A percentile compares a stretch with the other conserved stretches of the same genome.
These are phyloP conservation scores for Pichia kluyveri DNA, from an alignment of 805 yeast genomes.

Conservation along the genomic window DNA sequence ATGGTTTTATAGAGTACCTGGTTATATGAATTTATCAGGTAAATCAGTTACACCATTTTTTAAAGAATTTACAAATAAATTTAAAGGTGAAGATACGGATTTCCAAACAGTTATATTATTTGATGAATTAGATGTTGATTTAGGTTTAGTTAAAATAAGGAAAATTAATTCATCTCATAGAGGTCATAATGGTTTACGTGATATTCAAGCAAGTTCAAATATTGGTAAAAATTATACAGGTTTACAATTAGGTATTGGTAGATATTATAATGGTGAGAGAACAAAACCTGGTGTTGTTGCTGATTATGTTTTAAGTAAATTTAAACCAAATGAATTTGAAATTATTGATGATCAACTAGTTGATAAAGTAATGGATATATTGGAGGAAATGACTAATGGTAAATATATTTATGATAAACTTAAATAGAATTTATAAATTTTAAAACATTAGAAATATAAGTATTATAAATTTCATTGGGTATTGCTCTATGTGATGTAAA, in stretches of 20 bases:
- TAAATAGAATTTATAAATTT: background rate
- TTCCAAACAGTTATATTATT: constrained; percentile 45
- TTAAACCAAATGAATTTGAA: constrained; percentile 36
- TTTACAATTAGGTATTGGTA: constrained; percentile 70
- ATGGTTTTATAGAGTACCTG: constrained; percentile 7
- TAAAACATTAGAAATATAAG: background rate
- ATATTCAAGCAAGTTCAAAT: constrained; percentile 30
- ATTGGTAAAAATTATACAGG: constrained; percentile 51
- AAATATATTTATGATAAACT: constrained; percentile 20
- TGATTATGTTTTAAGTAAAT: constrained; percentile 52
- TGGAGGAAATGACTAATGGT: constrained; percentile 28
- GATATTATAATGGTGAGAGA: constrained; percentile 39
- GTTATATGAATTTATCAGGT: constrained; percentile 67
- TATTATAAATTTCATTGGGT: background rate
- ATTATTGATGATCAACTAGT: constrained; percentile 31
- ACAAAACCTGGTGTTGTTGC: constrained; percentile 33
- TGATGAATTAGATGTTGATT: constrained; percentile 63
- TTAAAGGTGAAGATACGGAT: constrained; percentile 6
- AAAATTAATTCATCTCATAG: constrained; percentile 52
- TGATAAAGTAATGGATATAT: constrained; percentile 29
- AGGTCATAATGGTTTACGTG: constrained; percentile 80
- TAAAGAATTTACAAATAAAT: constrained; percentile 25
- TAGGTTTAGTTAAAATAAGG: constrained; percentile 61
- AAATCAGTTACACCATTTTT: constrained; percentile 29
- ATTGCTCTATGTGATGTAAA: constrained; percentile 8